phyloP scores from a whole-genome alignment of 2,329 filamentous ascomycete genomes.

The Apiospora hydei region DNA sequence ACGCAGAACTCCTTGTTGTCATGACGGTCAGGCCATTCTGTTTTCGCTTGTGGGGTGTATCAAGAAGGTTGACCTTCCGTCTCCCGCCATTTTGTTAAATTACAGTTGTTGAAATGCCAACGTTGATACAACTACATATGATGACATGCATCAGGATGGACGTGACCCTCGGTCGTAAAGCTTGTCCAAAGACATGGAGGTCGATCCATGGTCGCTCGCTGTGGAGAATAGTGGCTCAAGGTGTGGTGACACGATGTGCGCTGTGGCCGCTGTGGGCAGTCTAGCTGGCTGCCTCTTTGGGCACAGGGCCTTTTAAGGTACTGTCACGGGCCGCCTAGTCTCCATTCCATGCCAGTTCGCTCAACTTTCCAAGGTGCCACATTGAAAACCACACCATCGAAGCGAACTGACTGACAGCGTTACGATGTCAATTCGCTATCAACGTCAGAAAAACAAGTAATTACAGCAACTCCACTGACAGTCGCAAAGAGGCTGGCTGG shows the following conservation, averaged over 20 bases:
- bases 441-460: neutral
- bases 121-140: neutral
- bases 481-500: neutral
- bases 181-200: neutral
- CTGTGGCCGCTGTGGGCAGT: neutral
- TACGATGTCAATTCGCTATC: neutral
- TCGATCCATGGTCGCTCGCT: neutral
- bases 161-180: neutral
- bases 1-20: neutral
- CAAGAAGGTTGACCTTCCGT: neutral
- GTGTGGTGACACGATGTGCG: neutral
- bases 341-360: neutral
- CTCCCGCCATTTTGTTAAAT: neutral
- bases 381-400: too few relatives aligned
- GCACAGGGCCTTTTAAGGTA: neutral
- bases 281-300: slow-evolving; percentile 7
- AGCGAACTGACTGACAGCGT: too few relatives aligned
- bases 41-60: neutral
- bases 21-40: slow-evolving; percentile 2
- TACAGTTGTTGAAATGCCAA: slow-evolving; percentile 11
- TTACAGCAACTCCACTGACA: neutral
- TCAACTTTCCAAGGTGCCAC: neutral
- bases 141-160: neutral
- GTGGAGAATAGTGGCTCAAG: slow-evolving; percentile 7
- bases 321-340: neutral